phyloP scores from a whole-genome alignment of 2,329 filamentous ascomycete genomes.

The Arthrobotrys conoides region DNA sequence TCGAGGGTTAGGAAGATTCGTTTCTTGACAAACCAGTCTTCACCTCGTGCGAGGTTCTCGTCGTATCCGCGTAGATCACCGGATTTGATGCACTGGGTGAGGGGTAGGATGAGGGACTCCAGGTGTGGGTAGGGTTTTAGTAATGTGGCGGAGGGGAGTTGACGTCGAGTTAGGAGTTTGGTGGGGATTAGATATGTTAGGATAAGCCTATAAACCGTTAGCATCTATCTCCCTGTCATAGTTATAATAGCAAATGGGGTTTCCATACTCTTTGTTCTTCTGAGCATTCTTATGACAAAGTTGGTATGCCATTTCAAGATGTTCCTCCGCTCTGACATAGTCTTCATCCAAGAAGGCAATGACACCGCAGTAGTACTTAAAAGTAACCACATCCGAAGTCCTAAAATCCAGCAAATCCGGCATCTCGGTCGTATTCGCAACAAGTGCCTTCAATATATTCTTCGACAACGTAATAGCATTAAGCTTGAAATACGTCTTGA shows the following conservation, averaged over 20 bases:
- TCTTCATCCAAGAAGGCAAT: slow-evolving; percentile 96
- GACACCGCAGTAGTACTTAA: slow-evolving; percentile 95
- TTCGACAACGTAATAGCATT: slow-evolving; percentile 91
- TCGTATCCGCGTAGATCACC: slow-evolving; percentile 90
- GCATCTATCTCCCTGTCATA: background rate
- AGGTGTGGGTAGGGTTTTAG: slow-evolving; percentile 82
- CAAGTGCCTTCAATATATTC: slow-evolving; percentile 87
- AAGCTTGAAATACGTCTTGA: slow-evolving; percentile 98
- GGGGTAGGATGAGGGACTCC: slow-evolving; percentile 81
- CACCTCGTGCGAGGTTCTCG: slow-evolving; percentile 81
- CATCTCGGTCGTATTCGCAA: slow-evolving; percentile 83
- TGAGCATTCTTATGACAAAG: slow-evolving; percentile 80
- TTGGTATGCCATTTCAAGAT: slow-evolving; percentile 84
- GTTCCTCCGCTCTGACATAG: slow-evolving; percentile 84
- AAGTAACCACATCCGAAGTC: slow-evolving; percentile 91
- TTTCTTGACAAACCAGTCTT: slow-evolving; percentile 92
- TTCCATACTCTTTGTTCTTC: slow-evolving; percentile 82
- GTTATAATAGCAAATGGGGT: background rate
- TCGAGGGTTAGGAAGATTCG: slow-evolving; percentile 96
- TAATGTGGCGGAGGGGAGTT: slow-evolving; percentile 80
- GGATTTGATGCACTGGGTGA: slow-evolving; percentile 82
- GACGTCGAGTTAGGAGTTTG: slow-evolving; percentile 88
- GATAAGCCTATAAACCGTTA: slow-evolving; percentile 76
- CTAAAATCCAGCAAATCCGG: slow-evolving; percentile 85
- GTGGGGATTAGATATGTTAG: slow-evolving; percentile 95